phyloP scores from a whole-genome alignment of 495 filamentous ascomycete genomes.

The Hypoxylon cercidicola region DNA sequence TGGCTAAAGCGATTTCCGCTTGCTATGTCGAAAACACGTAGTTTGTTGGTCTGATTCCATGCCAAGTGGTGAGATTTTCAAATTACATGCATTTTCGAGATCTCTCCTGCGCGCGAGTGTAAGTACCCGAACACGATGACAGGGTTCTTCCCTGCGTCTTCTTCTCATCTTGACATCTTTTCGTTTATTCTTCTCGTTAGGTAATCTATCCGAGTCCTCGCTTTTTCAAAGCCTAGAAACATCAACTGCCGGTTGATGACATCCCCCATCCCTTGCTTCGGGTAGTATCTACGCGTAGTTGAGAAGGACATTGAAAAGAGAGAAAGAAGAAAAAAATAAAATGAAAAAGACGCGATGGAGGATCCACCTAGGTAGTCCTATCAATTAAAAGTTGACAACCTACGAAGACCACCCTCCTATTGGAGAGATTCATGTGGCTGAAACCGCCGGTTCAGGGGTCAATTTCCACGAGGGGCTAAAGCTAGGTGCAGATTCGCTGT shows the following conservation, averaged over 20 bases:
- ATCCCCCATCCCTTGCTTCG: background rate
- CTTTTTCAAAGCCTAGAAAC: background rate
- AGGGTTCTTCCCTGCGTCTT: slow-evolving; percentile 10
- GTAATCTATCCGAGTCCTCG: background rate
- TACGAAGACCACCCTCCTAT: slow-evolving; percentile 19
- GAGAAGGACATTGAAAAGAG: background rate
- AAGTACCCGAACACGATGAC: slow-evolving; percentile 23
- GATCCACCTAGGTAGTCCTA: slow-evolving; percentile 28
- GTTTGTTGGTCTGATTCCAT: slow-evolving; percentile 16
- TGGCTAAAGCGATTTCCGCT: slow-evolving; percentile 28
- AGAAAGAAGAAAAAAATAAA: background rate
- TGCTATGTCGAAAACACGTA: slow-evolving; percentile 14
- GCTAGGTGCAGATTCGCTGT: slow-evolving; percentile 29
- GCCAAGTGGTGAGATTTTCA: slow-evolving; percentile 24
- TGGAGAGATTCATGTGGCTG: slow-evolving; percentile 31
- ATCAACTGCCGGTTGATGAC: slow-evolving; percentile 5
- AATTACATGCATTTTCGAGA: slow-evolving; percentile 32
- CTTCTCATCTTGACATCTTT: slow-evolving; percentile 12
- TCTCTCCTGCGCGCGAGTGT: slow-evolving; percentile 16
- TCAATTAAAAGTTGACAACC: slow-evolving; percentile 30
- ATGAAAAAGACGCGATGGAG: slow-evolving; percentile 24
- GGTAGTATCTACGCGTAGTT: background rate
- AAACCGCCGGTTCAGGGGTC: slow-evolving; percentile 38
- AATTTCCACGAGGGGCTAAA: slow-evolving; percentile 36
- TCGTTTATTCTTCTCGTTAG: slow-evolving; percentile 8